These are phyloP conservation scores for Kalmusia sp. DNA, from an alignment of 2,329 filamentous ascomycete species.

Conservation along the genomic window DNA sequence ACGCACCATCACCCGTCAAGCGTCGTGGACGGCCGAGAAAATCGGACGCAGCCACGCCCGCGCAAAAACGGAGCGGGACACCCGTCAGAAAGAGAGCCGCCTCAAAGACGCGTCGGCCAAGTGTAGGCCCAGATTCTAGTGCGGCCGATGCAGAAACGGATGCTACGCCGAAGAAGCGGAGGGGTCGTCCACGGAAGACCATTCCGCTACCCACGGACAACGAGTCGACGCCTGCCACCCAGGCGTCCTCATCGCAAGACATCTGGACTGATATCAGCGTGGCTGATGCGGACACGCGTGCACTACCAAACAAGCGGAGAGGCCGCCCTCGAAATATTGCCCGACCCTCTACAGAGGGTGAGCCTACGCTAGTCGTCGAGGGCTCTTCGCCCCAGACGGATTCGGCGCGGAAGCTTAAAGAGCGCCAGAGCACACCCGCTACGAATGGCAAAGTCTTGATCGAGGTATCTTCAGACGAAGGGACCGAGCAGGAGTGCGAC, in stretches of 20 bases:
- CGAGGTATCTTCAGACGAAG: constrained; percentile 27
- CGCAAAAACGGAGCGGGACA: constrained; percentile 43
- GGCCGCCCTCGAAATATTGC: too few species aligned
- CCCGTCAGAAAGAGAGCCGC: constrained; percentile 37
- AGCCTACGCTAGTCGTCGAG: background rate
- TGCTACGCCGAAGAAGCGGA: constrained; percentile 35
- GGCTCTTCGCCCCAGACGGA: constrained; percentile 24
- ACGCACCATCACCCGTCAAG: constrained; percentile 46
- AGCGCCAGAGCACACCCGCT: constrained; percentile 37
- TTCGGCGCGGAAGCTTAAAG: constrained; percentile 23
- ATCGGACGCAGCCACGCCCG: constrained; percentile 36
- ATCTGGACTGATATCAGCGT: too few species aligned
- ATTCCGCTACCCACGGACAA: constrained; percentile 22
- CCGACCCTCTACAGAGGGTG: too few species aligned
- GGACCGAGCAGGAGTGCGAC: constrained; percentile 27
- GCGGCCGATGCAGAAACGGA: constrained; percentile 33
- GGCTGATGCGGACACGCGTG: too few species aligned
- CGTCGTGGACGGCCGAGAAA: constrained; percentile 48
- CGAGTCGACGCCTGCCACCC: too few species aligned
- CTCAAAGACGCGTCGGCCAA: constrained; percentile 29
- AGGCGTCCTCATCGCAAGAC: too few species aligned
- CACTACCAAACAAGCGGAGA: too few species aligned
- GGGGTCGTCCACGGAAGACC: constrained; percentile 43
- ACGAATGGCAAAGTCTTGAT: constrained; percentile 24
- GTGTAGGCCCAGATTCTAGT: constrained; percentile 25